Evolutionary conservation across 2,329 filamentous ascomycete species (phyloP), one percentile per base, ranked within the genome.

Genomic region (Fusarium cyanostomum): DNA sequence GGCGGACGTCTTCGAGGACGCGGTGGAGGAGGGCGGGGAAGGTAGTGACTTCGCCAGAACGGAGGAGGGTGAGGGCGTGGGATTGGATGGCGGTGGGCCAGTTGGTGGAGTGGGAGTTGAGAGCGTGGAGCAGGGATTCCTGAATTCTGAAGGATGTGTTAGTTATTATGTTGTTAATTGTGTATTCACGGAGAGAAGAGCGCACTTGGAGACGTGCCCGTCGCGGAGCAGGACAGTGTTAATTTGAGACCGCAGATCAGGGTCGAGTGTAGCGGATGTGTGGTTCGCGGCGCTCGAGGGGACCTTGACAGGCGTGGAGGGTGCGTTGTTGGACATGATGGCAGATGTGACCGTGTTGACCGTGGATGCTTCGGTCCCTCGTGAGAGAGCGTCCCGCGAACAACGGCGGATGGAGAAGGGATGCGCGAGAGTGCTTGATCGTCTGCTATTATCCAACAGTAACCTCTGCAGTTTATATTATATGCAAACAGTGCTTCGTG

Each of bases 201-300:
- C 77, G 49, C 78, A 89, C 87, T 84, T 86, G 42, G 80, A 74
- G 21, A 88, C 82, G 61, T 88, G 83, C 4, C 86, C 86, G 41
- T 87, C 85, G 35, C 80, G 79, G 30, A 89, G 77, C 21, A 89
- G 76, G 11, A 85, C 69, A 9, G 80, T 79, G 71, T 89, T 89
- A 69, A 89, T 86, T 67, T 88, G 82, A 3, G 86, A 88, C 18
- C 87, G 80, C 54, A 89, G 75, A 56, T 89, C 86, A 7, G 83
- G 80, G 66, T 89, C 87, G 54, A 86, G 80, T 8, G 85, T 89
- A 7, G 85, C 84, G 45, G 84, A 78, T 13, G 85, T 84, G 74
- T 89, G 86, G 67, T 80, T 83, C 4, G 85, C 80, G n/a, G 84
- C 84, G 28, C 84, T 82, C 7, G 83, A 76, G 12, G 87, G 84